These are phyloP conservation scores for Salvia miltiorrhiza DNA, from an alignment of 257 asterid species.

Conservation along the genomic window DNA sequence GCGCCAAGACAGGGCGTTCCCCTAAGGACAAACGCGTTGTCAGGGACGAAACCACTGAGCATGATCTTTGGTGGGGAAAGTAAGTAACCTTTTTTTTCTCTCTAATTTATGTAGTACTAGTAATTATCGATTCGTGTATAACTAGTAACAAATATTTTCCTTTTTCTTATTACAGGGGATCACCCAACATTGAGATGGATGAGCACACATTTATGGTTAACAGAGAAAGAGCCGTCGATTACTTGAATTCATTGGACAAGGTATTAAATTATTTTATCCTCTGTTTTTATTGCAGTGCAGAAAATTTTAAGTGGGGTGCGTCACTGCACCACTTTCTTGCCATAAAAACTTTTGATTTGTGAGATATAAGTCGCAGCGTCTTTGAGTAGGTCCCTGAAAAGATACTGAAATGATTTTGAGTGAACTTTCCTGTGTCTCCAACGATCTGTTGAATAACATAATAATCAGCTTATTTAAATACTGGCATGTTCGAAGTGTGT, in stretches of 20 bases:
- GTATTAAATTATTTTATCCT: constrained; percentile 29
- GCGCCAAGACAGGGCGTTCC: constrained; percentile 80
- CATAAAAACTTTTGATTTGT: background rate
- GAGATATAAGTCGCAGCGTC: background rate
- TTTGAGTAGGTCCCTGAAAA: background rate
- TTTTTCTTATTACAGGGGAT: constrained; percentile 68
- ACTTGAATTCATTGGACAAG: constrained; percentile 88
- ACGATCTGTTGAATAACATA: background rate
- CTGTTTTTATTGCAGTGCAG: background rate
- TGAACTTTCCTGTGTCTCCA: no score
- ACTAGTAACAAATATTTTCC: no score
- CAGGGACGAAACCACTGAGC: constrained; percentile 49
- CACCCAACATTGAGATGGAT: constrained; percentile 96
- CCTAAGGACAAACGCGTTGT: constrained; percentile 84
- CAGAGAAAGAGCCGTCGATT: constrained; percentile 98
- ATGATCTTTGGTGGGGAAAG: constrained; percentile 86
- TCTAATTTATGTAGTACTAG: no score
- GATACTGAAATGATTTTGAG: background rate
- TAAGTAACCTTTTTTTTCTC: constrained; percentile 14
- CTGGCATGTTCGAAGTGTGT: background rate
- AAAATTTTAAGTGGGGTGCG: background rate
- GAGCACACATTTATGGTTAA: constrained; percentile 91
- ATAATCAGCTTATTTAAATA: background rate
- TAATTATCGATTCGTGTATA: no score
- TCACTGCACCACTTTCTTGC: background rate